phyloP scores from a whole-genome alignment of 1,284 basidiomycete genomes.

The Fereydounia khargensis region DNA sequence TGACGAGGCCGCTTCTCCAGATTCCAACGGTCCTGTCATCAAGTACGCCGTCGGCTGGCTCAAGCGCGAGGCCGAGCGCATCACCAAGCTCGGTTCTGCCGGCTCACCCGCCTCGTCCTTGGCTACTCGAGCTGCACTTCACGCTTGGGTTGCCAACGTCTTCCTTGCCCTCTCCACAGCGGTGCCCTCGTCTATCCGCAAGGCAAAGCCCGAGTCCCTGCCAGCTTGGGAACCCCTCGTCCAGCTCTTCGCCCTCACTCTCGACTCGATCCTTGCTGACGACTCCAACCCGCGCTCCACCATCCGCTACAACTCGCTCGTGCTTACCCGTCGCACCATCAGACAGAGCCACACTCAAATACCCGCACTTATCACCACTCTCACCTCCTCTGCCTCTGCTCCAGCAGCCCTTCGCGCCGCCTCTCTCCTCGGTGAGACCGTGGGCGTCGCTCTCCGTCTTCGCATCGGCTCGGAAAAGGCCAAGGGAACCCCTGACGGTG shows the following conservation, averaged over 20 bases:
- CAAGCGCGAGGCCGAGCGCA: slow-evolving; percentile 64
- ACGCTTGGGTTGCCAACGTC: slow-evolving; percentile 71
- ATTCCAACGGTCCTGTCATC: slow-evolving; percentile 61
- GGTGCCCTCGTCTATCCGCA: slow-evolving; percentile 45
- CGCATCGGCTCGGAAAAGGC: slow-evolving; percentile 32
- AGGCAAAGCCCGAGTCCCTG: slow-evolving; percentile 1
- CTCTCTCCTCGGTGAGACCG: slow-evolving; percentile 33
- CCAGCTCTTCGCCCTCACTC: slow-evolving; percentile 29
- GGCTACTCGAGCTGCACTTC: slow-evolving; percentile 68
- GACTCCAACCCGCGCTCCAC: slow-evolving; percentile 6
- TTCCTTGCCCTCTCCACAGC: slow-evolving; percentile 62
- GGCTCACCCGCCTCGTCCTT: slow-evolving; percentile 30
- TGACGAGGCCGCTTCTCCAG: slow-evolving; percentile 60
- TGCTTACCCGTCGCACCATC: slow-evolving; percentile 24
- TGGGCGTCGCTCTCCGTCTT: slow-evolving; percentile 35
- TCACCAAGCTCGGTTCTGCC: slow-evolving; percentile 25
- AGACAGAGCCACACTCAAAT: slow-evolving; percentile 21
- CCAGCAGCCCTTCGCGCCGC: slow-evolving; percentile 23
- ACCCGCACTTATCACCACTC: slow-evolving; percentile 24
- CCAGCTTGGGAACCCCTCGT: slow-evolving; percentile 24
- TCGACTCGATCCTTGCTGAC: slow-evolving; percentile 26
- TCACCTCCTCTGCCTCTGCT: slow-evolving; percentile 17
- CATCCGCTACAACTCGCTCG: slow-evolving; percentile 19
- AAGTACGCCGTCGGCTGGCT: slow-evolving; percentile 73
- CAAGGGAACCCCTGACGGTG: slow-evolving; percentile 32